phyloP scores from a whole-genome alignment of 2,329 filamentous ascomycete species.

The Lachnellula subtilissima region DNA sequence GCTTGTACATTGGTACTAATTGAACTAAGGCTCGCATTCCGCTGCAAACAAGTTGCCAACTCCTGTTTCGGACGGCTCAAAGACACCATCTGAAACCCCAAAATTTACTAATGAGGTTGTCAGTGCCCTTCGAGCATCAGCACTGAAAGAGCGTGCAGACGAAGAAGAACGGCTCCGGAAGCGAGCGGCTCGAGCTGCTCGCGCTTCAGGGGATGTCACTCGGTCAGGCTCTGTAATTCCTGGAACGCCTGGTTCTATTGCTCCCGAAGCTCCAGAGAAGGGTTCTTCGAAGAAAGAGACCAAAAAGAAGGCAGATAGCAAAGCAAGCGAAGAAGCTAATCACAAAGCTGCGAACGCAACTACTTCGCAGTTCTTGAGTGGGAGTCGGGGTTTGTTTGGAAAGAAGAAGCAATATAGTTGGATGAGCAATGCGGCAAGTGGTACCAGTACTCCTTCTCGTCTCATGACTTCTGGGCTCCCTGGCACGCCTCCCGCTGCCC shows the following conservation, averaged over 20 bases:
- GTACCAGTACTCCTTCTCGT: slow-evolving; percentile 45
- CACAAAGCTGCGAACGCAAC: slow-evolving; percentile 82
- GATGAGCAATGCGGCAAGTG: slow-evolving; percentile 57
- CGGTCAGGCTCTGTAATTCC: slow-evolving; percentile 46
- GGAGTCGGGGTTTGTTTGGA: slow-evolving; percentile 51
- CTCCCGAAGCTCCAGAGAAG: slow-evolving; percentile 62
- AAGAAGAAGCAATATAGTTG: slow-evolving; percentile 70
- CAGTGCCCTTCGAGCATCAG: slow-evolving; percentile 54
- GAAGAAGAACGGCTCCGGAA: slow-evolving; percentile 70
- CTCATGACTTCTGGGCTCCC: slow-evolving; percentile 30
- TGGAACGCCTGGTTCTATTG: slow-evolving; percentile 57
- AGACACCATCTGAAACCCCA: slow-evolving; percentile 40
- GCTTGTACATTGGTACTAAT: slow-evolving; percentile 30
- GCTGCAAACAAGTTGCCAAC: slow-evolving; percentile 39
- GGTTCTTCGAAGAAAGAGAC: slow-evolving; percentile 82
- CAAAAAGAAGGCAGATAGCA: slow-evolving; percentile 67
- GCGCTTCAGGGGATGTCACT: slow-evolving; percentile 37
- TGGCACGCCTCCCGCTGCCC: slow-evolving; percentile 34
- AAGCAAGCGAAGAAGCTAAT: slow-evolving; percentile 70
- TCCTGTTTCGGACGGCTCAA: slow-evolving; percentile 43
- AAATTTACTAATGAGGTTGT: slow-evolving; percentile 40
- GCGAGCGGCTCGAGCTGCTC: slow-evolving; percentile 57
- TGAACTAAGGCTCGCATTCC: slow-evolving; percentile 28
- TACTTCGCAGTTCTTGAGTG: slow-evolving; percentile 69
- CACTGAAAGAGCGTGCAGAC: slow-evolving; percentile 60